These are phyloP conservation scores for Fusarium sarcochroum DNA, from an alignment of 2,329 filamentous ascomycete genomes.

Conservation along the genomic window DNA sequence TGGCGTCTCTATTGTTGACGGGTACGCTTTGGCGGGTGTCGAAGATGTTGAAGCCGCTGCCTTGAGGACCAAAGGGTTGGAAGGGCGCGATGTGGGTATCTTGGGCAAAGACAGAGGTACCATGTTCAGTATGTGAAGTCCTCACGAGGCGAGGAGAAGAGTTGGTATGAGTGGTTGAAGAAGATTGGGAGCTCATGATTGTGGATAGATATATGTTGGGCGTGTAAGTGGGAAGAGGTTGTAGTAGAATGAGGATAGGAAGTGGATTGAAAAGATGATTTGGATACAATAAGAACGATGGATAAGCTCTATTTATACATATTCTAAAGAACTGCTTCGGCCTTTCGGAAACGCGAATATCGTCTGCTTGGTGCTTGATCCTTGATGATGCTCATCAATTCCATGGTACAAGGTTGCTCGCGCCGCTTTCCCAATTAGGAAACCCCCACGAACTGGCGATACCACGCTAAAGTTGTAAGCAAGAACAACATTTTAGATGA, in stretches of 20 bases:
- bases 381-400: constrained; percentile 11
- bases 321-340: neutral
- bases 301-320: constrained; percentile 10
- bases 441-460: constrained; percentile 25
- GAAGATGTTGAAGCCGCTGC: constrained; percentile 25
- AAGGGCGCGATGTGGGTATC: constrained; percentile 21
- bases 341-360: constrained; percentile 4
- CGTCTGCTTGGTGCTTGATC: constrained; percentile 1
- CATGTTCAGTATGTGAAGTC: constrained; percentile 11
- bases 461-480: constrained; percentile 2
- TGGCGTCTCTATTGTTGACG: constrained; percentile 32
- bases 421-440: constrained; percentile 35
- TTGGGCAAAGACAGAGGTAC: constrained; percentile 20
- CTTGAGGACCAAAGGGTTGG: constrained; percentile 21
- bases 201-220: neutral
- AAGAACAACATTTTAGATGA: neutral
- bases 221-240: neutral
- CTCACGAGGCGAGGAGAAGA: constrained; percentile 15
- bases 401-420: constrained; percentile 26
- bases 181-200: constrained; percentile 9
- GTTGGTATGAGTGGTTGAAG: neutral
- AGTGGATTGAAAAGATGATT: neutral
- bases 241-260: neutral
- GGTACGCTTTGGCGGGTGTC: constrained; percentile 34
- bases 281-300: neutral